Percentiles rank a stretch among this genome's conserved stretches.
phyloP scores from a whole-genome alignment of 352 stramenopile species.

The Chrysophaeum taylorii region DNA sequence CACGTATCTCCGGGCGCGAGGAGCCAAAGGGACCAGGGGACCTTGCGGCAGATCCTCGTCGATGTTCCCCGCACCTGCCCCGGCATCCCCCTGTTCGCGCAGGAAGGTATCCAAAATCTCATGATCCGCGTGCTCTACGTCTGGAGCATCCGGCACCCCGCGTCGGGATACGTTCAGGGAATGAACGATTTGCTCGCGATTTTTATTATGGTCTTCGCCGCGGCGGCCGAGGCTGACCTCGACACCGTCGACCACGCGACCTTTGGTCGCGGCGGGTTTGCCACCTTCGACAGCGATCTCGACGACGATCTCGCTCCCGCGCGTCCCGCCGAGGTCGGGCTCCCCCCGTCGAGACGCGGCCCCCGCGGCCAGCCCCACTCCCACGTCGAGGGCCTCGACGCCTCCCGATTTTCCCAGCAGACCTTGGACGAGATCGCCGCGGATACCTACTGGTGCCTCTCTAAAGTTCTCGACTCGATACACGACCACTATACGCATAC shows the following conservation, averaged over 20 bases:
- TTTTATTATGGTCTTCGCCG: slow-evolving; percentile 93
- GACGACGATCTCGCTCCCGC: no score
- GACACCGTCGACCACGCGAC: slow-evolving; percentile 52
- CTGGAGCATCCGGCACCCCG: slow-evolving; percentile 87
- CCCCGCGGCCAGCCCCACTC: no score
- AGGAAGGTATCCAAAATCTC: slow-evolving; percentile 58
- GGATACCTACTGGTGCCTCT: slow-evolving; percentile 97
- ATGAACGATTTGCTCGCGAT: slow-evolving; percentile 98
- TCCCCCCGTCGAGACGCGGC: no score
- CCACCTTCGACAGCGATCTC: no score
- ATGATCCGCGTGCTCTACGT: slow-evolving; percentile 96
- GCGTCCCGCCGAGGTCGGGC: no score
- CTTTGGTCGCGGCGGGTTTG: background rate
- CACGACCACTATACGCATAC: slow-evolving; percentile 98
- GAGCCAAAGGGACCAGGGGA: slow-evolving; percentile 86
- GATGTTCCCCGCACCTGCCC: slow-evolving; percentile 94
- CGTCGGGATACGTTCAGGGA: slow-evolving; percentile 94
- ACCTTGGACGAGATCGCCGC: slow-evolving; percentile 67
- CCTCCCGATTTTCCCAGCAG: slow-evolving; percentile 20
- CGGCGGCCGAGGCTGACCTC: no score
- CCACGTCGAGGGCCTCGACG: slow-evolving; percentile 32
- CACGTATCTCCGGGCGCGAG: slow-evolving; percentile 86
- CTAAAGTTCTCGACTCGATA: slow-evolving; percentile 94
- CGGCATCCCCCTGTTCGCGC: slow-evolving; percentile 89
- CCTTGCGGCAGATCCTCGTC: slow-evolving; percentile 90